A percentile compares a stretch with the other conserved stretches of the same genome.
These are phyloP conservation scores for Tolypocladium endophyticum DNA, from an alignment of 2,329 filamentous ascomycete genomes.

Conservation along the genomic window DNA sequence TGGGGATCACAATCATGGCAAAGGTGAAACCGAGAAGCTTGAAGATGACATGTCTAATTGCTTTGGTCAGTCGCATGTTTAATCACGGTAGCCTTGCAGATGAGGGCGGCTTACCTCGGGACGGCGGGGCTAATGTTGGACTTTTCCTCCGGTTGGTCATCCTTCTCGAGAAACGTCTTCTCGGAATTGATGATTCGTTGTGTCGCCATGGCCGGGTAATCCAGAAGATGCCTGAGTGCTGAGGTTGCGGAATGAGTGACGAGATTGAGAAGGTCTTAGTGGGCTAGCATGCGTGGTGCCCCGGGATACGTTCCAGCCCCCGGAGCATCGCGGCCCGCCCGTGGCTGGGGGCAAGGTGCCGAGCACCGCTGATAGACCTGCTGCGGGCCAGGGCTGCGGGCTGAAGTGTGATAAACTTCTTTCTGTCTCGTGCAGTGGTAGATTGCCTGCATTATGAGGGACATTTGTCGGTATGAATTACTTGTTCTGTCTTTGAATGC, in stretches of 20 bases:
- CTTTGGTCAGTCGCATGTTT: background rate
- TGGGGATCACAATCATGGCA: slow-evolving; percentile 80
- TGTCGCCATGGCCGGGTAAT: slow-evolving; percentile 49
- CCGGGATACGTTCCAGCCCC: background rate
- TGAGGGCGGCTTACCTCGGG: slow-evolving; percentile 50
- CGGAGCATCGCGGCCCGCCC: background rate
- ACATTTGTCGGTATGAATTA: background rate
- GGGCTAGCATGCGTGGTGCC: background rate
- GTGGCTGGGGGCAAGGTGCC: no score
- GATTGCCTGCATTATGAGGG: background rate
- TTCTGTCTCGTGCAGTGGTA: background rate
- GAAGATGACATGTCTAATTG: slow-evolving; percentile 63
- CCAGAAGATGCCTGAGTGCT: slow-evolving; percentile 3
- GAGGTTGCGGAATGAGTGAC: background rate
- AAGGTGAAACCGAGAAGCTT: slow-evolving; percentile 87
- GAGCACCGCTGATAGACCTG: background rate
- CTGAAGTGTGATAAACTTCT: background rate
- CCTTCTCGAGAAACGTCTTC: slow-evolving; percentile 55
- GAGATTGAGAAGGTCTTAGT: background rate
- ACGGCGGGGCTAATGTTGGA: slow-evolving; percentile 76
- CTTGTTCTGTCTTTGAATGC: background rate
- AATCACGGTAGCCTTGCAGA: background rate
- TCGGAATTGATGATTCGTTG: slow-evolving; percentile 55
- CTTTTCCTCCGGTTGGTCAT: slow-evolving; percentile 41
- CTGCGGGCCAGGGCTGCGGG: background rate